These are phyloP conservation scores for Aurantiochytrium sp. DNA, from an alignment of 108 stramenopile species.

Conservation along the genomic window DNA sequence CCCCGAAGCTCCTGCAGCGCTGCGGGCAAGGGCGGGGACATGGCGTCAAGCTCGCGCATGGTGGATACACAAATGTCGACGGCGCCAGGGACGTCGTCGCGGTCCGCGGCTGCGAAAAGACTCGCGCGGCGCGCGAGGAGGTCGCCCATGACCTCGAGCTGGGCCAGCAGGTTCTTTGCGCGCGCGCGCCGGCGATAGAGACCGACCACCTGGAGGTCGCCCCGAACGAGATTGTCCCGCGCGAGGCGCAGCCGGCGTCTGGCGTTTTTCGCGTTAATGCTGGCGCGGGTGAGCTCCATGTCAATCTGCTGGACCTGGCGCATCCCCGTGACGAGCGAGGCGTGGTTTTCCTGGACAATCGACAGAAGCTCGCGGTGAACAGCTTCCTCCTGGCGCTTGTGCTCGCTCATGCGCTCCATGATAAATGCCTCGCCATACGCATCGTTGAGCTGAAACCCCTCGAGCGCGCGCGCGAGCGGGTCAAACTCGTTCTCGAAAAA, in stretches of 20 bases:
- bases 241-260: neutral
- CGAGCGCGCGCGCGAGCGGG: neutral
- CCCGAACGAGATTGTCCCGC: neutral
- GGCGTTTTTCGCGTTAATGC: constrained; percentile 9
- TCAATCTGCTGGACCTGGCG: neutral
- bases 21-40: neutral
- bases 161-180: neutral
- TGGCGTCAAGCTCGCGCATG: neutral
- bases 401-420: neutral
- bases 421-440: neutral
- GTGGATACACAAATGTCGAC: neutral
- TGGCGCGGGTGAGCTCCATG: constrained; percentile 7
- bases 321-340: neutral
- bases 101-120: neutral
- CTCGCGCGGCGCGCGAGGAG: neutral
- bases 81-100: neutral
- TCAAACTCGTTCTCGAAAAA: neutral
- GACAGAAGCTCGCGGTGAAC: neutral
- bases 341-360: neutral
- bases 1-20: neutral
- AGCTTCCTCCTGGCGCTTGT: neutral
- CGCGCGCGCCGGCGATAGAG: neutral
- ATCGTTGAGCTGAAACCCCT: neutral
- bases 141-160: neutral
- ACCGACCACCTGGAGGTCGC: neutral